A percentile compares a stretch with the other conserved stretches of the same genome.
These are phyloP conservation scores for Guillardia theta DNA, from an alignment of 78 protist species.

Conservation along the genomic window DNA sequence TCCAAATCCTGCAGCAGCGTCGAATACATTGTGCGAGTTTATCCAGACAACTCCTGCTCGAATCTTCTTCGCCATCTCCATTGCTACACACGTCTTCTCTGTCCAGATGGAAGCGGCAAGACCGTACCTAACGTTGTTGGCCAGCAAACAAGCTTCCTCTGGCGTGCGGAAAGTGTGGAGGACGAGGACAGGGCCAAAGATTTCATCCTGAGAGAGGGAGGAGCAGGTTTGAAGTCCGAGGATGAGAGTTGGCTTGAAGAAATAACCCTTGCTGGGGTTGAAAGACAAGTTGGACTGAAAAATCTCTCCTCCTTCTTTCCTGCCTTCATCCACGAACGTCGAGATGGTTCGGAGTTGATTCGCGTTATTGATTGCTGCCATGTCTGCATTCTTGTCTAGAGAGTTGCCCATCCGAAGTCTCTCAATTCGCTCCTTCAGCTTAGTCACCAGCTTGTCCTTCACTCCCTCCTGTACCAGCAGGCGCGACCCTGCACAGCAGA, in stretches of 20 bases:
- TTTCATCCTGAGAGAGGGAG: not conserved
- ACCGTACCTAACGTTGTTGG: slow-evolving; percentile 73
- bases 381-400: slow-evolving; percentile 46
- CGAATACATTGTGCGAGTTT: slow-evolving; percentile 58
- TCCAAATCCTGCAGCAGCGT: slow-evolving; percentile 60
- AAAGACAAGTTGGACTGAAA: not conserved
- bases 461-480: slow-evolving; percentile 66
- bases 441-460: slow-evolving; percentile 56
- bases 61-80: not conserved
- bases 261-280: not conserved
- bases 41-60: slow-evolving; percentile 66
- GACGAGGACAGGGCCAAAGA: slow-evolving; percentile 58
- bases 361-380: slow-evolving; percentile 43
- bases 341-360: not conserved
- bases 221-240: not conserved
- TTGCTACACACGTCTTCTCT: slow-evolving; percentile 51
- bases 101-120: slow-evolving; percentile 76
- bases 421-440: not conserved
- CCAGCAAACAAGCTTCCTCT: slow-evolving; percentile 60
- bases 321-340: not conserved
- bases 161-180: slow-evolving; percentile 25
- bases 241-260: not conserved
- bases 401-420: slow-evolving; percentile 29
- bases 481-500: slow-evolving; percentile 76
- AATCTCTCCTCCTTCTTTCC: not conserved